A percentile compares a stretch with the other conserved stretches of the same genome.
phyloP scores from a whole-genome alignment of 2,329 filamentous ascomycete genomes.

The Tolypocladium tropicale region DNA sequence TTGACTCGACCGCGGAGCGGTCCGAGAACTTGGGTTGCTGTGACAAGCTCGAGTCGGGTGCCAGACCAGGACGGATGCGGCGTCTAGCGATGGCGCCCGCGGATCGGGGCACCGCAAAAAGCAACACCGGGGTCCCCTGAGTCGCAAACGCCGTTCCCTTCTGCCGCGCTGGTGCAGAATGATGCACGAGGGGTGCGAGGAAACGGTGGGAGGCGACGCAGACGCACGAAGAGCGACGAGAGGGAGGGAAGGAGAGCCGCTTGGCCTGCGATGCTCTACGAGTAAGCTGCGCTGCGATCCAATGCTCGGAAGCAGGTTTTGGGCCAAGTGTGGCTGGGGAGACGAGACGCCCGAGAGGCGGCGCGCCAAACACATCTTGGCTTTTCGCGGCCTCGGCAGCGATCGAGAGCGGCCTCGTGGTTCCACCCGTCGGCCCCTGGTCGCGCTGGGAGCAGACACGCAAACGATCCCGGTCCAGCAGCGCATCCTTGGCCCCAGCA shows the following conservation, averaged over 20 bases:
- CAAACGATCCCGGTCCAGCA: not conserved
- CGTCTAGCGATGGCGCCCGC: not conserved
- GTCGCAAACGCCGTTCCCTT: not conserved
- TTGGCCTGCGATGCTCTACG: too few relatives aligned
- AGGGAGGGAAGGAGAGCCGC: too few relatives aligned
- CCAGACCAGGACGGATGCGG: not conserved
- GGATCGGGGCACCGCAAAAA: not conserved
- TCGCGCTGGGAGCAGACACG: not conserved
- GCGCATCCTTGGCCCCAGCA: not conserved
- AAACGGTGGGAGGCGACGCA: not conserved
- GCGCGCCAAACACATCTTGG: not conserved
- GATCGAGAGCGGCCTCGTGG: conserved; percentile 1
- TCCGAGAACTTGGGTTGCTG: not conserved
- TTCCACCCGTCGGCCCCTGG: not conserved
- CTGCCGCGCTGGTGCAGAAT: too few relatives aligned
- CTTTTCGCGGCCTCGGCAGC: not conserved
- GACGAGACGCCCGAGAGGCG: not conserved
- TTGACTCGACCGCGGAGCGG: not conserved
- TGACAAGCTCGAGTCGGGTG: not conserved
- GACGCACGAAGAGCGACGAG: not conserved
- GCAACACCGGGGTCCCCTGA: not conserved
- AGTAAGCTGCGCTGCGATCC: too few relatives aligned
- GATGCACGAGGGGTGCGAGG: not conserved
- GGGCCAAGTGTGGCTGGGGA: not conserved
- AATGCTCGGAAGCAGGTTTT: not conserved